Conservation (phyloP, 2,329 filamentous ascomycete species). For the Pseudogymnoascus sp. region DNA sequence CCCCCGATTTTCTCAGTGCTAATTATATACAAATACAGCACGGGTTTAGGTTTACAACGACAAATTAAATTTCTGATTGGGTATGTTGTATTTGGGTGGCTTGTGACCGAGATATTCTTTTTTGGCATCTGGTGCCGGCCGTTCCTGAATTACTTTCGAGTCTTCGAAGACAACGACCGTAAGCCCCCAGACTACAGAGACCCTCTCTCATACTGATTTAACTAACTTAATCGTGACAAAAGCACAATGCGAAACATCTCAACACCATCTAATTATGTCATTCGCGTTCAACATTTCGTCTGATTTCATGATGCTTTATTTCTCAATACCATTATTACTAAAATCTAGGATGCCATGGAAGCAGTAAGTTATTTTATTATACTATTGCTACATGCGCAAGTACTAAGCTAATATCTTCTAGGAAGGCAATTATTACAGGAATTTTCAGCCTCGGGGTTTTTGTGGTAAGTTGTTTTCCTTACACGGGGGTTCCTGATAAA, state of each 20-base stretch:
- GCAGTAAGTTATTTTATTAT: conserved; percentile 18
- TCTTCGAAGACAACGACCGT: conserved; percentile 43
- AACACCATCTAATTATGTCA: conserved; percentile 51
- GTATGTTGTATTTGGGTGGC: conserved; percentile 40
- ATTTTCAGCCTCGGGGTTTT: conserved; percentile 41
- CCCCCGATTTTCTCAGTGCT: not conserved
- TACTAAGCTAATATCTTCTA: conserved; percentile 28
- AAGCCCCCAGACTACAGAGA: conserved; percentile 8
- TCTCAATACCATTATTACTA: conserved; percentile 43
- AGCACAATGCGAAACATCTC: conserved; percentile 46
- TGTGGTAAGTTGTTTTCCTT: conserved; percentile 31
- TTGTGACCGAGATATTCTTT: conserved; percentile 44
- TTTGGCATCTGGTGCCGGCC: conserved; percentile 47
- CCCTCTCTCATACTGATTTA: not conserved
- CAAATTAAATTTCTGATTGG: conserved; percentile 42
- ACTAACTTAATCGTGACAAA: conserved; percentile 24
- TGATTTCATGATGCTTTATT: conserved; percentile 49
- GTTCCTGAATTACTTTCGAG: conserved; percentile 43
- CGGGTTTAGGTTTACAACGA: conserved; percentile 38
- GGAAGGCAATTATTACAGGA: conserved; percentile 43
- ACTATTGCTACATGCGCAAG: conserved; percentile 35
- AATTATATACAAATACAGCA: not conserved
- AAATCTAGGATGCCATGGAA: conserved; percentile 13
- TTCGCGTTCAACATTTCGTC: conserved; percentile 52
- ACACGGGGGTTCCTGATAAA: not conserved